Percentiles rank a stretch among this genome's conserved stretches.
These are phyloP conservation scores for Exophiala calicioides DNA, from an alignment of 2,329 filamentous ascomycete genomes.

Conservation along the genomic window DNA sequence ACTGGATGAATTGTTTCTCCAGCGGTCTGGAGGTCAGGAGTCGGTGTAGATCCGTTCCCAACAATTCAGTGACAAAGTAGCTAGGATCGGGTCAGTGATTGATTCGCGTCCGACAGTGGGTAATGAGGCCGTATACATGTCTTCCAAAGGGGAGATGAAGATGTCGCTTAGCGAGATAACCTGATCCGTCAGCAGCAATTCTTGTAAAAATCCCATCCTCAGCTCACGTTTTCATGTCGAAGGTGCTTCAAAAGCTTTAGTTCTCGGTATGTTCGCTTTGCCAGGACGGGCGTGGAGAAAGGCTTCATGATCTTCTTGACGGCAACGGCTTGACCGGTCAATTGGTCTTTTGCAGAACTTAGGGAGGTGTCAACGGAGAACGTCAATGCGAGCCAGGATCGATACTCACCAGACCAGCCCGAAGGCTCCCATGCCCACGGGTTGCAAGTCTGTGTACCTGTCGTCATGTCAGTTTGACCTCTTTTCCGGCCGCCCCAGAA, in stretches of 20 bases:
- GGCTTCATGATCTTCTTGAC: slow-evolving; percentile 99
- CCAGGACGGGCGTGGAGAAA: slow-evolving; percentile 97
- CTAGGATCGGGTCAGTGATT: slow-evolving; percentile 50
- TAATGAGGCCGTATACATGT: slow-evolving; percentile 69
- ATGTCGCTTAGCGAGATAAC: slow-evolving; percentile 99
- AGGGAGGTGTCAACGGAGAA: slow-evolving; percentile 18
- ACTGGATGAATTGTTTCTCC: slow-evolving; percentile 99
- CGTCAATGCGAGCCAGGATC: not conserved
- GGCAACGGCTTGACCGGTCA: slow-evolving; percentile 93
- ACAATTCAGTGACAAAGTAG: slow-evolving; percentile 96
- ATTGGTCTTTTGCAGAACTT: slow-evolving; percentile 96
- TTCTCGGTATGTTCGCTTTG: slow-evolving; percentile 96
- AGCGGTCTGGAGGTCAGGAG: slow-evolving; percentile 91
- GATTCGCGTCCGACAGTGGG: too few species aligned
- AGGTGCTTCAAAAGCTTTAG: slow-evolving; percentile 96
- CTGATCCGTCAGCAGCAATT: slow-evolving; percentile 47
- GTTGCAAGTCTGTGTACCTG: slow-evolving; percentile 96
- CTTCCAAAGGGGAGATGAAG: slow-evolving; percentile 97
- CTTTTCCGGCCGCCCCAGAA: slow-evolving; percentile 15
- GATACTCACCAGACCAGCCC: slow-evolving; percentile 88
- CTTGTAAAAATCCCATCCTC: slow-evolving; percentile 23
- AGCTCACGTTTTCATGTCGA: slow-evolving; percentile 86
- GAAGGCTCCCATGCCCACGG: slow-evolving; percentile 98
- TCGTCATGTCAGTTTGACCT: slow-evolving; percentile 32
- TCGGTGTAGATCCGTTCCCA: slow-evolving; percentile 94